Evolutionary conservation across 176 grass and related monocot species (phyloP).

Genomic region (Coix lacrymajobi): DNA sequence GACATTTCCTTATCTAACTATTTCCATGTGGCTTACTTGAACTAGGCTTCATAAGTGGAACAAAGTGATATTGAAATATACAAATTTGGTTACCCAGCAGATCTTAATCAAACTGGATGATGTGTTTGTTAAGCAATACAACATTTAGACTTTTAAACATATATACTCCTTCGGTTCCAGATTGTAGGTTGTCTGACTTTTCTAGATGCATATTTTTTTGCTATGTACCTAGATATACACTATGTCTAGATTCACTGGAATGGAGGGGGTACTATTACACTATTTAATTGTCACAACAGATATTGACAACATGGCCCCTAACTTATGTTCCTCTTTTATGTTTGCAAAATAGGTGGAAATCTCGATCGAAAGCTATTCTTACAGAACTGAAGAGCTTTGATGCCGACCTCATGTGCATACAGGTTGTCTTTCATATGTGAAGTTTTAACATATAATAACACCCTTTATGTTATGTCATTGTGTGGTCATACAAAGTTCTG

Average conservation of each 20-base stretch:
- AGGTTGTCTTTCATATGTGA: constrained; percentile 39
- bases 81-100: background rate
- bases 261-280: background rate
- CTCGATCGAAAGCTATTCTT: constrained; percentile 80
- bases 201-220: background rate
- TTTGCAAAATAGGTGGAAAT: constrained; percentile 74
- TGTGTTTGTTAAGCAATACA: background rate
- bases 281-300: background rate
- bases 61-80: background rate
- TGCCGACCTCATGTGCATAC: constrained; percentile 86
- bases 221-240: background rate
- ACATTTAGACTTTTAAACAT: background rate
- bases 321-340: constrained; percentile 21
- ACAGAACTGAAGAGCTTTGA: constrained; percentile 64
- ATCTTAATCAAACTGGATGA: background rate
- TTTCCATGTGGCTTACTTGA: background rate
- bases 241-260: background rate
- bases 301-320: background rate
- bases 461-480: background rate
- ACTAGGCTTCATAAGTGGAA: background rate
- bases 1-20: background rate
- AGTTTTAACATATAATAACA: background rate
- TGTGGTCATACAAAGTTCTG: constrained; percentile 10
- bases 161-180: background rate
- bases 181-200: background rate